These are phyloP conservation scores for Mycosphaerelloides madeirae DNA, from an alignment of 2,329 filamentous ascomycete genomes.

Conservation along the genomic window DNA sequence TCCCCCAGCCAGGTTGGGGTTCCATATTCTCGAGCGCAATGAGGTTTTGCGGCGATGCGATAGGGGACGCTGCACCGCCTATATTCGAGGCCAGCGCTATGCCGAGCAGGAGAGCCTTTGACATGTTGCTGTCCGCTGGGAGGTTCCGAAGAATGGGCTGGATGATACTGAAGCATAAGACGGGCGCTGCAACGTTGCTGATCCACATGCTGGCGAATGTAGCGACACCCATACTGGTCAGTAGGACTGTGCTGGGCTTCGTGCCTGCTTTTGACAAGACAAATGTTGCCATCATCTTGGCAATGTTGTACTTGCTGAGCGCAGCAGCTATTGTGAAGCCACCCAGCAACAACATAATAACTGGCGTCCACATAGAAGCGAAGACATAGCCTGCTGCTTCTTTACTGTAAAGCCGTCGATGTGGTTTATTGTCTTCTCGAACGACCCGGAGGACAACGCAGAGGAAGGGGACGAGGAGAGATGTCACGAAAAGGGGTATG, in stretches of 20 bases:
- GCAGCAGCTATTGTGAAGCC: conserved; percentile 95
- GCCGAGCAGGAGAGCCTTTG: conserved; percentile 89
- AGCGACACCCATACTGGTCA: conserved; percentile 98
- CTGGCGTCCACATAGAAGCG: conserved; percentile 96
- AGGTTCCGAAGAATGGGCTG: conserved; percentile 95
- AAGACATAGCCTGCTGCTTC: conserved; percentile 81
- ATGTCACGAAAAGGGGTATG: conserved; percentile 95
- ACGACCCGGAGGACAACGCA: conserved; percentile 83
- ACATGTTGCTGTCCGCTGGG: conserved; percentile 83
- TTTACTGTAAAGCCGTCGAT: conserved; percentile 70
- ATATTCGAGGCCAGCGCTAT: conserved; percentile 95
- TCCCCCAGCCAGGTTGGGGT: conserved; percentile 83
- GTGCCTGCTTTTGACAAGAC: conserved; percentile 95
- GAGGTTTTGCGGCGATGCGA: conserved; percentile 95
- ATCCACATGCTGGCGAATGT: conserved; percentile 99
- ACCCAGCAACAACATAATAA: conserved; percentile 95
- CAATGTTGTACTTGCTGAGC: conserved; percentile 93
- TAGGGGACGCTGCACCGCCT: conserved; percentile 91
- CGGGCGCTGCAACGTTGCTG: conserved; percentile 93
- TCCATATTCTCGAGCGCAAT: conserved; percentile 95
- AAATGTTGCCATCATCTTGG: conserved; percentile 93
- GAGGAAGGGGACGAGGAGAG: conserved; percentile 86
- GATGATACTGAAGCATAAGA: conserved; percentile 96
- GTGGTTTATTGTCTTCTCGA: conserved; percentile 65
- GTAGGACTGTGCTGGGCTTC: conserved; percentile 75